Evolutionary conservation across 352 stramenopile species (phyloP), one percentile per base, ranked within the genome.

Genomic region (Phytopythium chamaehyphon): DNA sequence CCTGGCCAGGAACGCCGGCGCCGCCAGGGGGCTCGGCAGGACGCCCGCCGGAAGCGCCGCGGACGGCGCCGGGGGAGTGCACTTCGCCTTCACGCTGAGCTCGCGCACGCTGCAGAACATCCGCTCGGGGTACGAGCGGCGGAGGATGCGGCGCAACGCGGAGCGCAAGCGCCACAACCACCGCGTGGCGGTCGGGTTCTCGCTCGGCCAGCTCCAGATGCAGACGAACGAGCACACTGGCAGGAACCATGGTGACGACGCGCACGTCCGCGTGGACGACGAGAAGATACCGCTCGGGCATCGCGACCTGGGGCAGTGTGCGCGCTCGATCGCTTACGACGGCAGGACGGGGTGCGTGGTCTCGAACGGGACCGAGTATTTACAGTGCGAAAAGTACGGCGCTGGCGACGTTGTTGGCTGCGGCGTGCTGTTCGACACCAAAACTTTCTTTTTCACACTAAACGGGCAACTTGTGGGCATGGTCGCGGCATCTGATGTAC

Each of bases 361-460:
- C 3, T 79, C 68, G 9, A 73, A 82, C 51, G 69, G 71, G 31
- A 66, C 65, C 15, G 56, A 65, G 16, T 77, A 73, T 40, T 45
- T 83, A 11, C 56, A 81, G 51, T 86, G 74, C 33, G 65, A 79
- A 38, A 60, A 57, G 14, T 88, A 80, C 49, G 77, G 64, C 24
- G 51, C 61, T 6, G 72, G 71, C 6, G 77, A 88, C 40, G 71
- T 83, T 4, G 73, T 88, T 10, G 77, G 77, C 7, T 83, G 72
- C 47, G 77, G 77, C 2, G 46, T 88, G 14, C 54, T 88, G 38
- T 44, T 79, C 9, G 77, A 86, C 47, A 73, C 70, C 1, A 70
- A 76, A 35, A 88, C 72, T 26, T 86, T 88, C 50, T 88, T 88
- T 55, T 88, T 85, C 50, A 88, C 77, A 48, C 60, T 81, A 18